These are phyloP conservation scores for Harrya chromipes DNA, from an alignment of 768 basidiomycete genomes.

Conservation along the genomic window DNA sequence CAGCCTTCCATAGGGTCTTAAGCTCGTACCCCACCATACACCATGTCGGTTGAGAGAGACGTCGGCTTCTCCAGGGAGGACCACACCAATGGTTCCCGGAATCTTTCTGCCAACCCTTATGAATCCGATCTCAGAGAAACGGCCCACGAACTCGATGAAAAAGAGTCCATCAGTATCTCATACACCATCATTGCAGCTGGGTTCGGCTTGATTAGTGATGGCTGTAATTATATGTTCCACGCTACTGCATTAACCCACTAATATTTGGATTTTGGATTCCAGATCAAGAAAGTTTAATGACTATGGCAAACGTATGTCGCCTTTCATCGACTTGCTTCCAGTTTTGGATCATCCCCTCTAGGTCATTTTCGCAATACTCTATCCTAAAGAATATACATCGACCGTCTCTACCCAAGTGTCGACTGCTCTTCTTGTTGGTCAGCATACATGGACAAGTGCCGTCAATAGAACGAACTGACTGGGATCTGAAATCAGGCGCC, in stretches of 20 bases:
- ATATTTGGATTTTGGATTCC: slow-evolving; percentile 1
- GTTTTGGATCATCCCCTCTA: slow-evolving; percentile 23
- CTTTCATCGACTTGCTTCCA: neutral
- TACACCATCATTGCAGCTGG: slow-evolving; percentile 64
- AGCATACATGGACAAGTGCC: slow-evolving; percentile 15
- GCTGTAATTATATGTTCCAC: slow-evolving; percentile 37
- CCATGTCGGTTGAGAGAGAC: slow-evolving; percentile 24
- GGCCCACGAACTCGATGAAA: slow-evolving; percentile 24
- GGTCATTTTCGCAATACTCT: slow-evolving; percentile 64
- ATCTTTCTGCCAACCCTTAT: slow-evolving; percentile 19
- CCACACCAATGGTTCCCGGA: slow-evolving; percentile 4
- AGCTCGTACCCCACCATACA: neutral
- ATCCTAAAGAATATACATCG: slow-evolving; percentile 58
- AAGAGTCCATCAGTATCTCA: slow-evolving; percentile 50
- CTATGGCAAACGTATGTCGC: slow-evolving; percentile 54
- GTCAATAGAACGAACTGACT: slow-evolving; percentile 2
- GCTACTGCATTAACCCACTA: neutral
- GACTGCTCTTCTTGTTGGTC: slow-evolving; percentile 68
- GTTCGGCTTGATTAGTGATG: slow-evolving; percentile 63
- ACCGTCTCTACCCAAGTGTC: slow-evolving; percentile 64
- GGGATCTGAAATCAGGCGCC: slow-evolving; percentile 40
- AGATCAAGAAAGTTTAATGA: slow-evolving; percentile 73
- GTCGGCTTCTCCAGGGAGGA: slow-evolving; percentile 2
- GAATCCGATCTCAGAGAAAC: slow-evolving; percentile 17
- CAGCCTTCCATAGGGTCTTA: neutral